Evolutionary conservation across 148 eudicot genomes (phyloP), one percentile per base, ranked within the genome.

Genomic region (Vaccinium corymbosum): DNA sequence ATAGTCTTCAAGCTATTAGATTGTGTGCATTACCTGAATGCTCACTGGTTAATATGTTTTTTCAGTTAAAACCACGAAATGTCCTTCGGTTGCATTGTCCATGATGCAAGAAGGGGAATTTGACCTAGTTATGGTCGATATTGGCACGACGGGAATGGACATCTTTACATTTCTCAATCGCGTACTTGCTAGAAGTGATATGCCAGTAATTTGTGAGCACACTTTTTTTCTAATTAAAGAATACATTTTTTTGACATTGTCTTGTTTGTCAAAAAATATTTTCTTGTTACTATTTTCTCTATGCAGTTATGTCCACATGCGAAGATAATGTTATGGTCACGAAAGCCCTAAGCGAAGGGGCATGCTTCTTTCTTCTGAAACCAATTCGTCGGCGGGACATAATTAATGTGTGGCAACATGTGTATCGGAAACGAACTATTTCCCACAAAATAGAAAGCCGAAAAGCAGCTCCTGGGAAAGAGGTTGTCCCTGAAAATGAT

Each of bases 181-280:
- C 3, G 70, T 80, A 38, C 70, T 73, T 57, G 57, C 0, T n/a
- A 25, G 61, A 48, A 66, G 76, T 15, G 76, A 82, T 76, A 71
- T 81, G 50, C 90, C 91, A n/a, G 55, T 86, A 38, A 81, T 84
- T 35, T 80, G 92, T 90, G 83, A 66, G 90, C 71, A 80, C 78
- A 32, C n/a, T 57, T 71, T 59, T 10, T 19, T 64, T 85, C n/a
- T 42, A 12, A 6, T 13, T 78, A 22, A 48, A n/a, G 62, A 56
- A 17, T 56, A 57, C 62, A 16, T 16, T 19, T 20, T 20, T 38
- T 29, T 29, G 9, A 20, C 16, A n/a, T 20, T 38, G 27, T 46
- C 61, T 17, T 51, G 4, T 7, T 20, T 35, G 4, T 5, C 25
- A 11, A 50, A 52, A 42, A 51, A 48, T 10, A 66, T 12, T 38